These are phyloP conservation scores for Vaccinium vitisidaea DNA, from an alignment of 148 eudicot genomes.

Conservation along the genomic window DNA sequence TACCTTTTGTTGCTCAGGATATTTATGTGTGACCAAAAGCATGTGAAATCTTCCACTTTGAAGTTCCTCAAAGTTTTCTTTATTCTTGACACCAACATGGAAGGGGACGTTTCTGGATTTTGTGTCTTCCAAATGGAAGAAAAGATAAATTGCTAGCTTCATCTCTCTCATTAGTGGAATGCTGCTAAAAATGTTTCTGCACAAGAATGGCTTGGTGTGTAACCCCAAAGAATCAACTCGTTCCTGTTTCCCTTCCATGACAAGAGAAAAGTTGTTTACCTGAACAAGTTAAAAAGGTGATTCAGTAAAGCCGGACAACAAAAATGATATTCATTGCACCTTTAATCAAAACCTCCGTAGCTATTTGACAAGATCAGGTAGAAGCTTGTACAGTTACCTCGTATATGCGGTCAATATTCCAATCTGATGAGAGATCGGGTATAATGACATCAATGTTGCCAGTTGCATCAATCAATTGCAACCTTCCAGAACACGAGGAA, in stretches of 20 bases:
- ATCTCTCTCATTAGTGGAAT: constrained; percentile 26
- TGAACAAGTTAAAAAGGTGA: constrained; percentile 23
- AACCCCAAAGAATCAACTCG: constrained; percentile 31
- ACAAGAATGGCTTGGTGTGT: constrained; percentile 47
- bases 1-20: constrained; percentile 67
- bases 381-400: constrained; percentile 44
- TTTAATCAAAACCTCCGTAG: constrained; percentile 9
- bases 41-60: constrained; percentile 70
- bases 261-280: constrained; percentile 65
- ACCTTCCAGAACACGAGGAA: constrained; percentile 64
- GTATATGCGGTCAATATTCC: constrained; percentile 46
- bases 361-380: background rate
- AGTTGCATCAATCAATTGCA: constrained; percentile 76
- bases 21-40: constrained; percentile 62
- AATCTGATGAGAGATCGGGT: constrained; percentile 64
- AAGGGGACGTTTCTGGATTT: constrained; percentile 25
- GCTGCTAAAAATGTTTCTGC: constrained; percentile 49
- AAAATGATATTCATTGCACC: background rate
- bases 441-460: constrained; percentile 66
- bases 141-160: constrained; percentile 42
- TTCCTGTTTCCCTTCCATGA: constrained; percentile 60
- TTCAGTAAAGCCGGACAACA: background rate
- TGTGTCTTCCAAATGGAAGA: constrained; percentile 38
- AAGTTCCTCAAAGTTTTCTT: constrained; percentile 34
- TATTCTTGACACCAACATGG: constrained; percentile 21